phyloP scores from a whole-genome alignment of 1,139 yeast genomes.

The Debaryomyces sp. region DNA sequence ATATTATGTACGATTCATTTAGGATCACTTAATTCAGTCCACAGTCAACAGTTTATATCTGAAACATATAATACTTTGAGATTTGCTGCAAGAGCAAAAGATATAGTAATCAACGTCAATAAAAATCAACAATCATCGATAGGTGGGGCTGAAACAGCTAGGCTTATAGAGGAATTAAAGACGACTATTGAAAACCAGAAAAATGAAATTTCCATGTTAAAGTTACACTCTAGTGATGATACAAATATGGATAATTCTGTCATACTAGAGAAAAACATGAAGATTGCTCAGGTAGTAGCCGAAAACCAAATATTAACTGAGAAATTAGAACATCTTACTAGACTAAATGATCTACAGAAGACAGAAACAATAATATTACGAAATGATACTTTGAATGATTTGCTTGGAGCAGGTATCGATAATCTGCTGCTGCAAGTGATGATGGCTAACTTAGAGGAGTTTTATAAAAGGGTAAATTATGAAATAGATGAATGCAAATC shows the following conservation, averaged over 20 bases:
- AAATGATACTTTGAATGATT: constrained; percentile 56
- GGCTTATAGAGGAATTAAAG: constrained; percentile 49
- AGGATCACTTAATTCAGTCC: constrained; percentile 32
- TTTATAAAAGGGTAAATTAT: constrained; percentile 42
- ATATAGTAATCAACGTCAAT: constrained; percentile 70
- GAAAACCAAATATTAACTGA: constrained; percentile 66
- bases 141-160: constrained; percentile 44
- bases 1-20: constrained; percentile 84
- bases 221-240: constrained; percentile 11
- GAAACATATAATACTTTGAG: constrained; percentile 88
- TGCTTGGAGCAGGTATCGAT: constrained; percentile 41
- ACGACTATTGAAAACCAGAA: constrained; percentile 48
- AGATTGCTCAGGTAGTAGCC: constrained; percentile 51
- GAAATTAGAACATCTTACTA: constrained; percentile 65
- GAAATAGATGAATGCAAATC: constrained; percentile 66
- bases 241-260: not conserved
- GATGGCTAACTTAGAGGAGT: constrained; percentile 52
- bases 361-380: constrained; percentile 57
- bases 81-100: constrained; percentile 93
- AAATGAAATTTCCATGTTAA: constrained; percentile 39
- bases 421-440: constrained; percentile 36
- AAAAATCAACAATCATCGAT: constrained; percentile 43
- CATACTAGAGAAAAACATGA: constrained; percentile 13
- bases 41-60: constrained; percentile 51
- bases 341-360: constrained; percentile 60